A percentile compares a stretch with the other conserved stretches of the same genome.
These are phyloP conservation scores for Chlorella sorokiniana DNA, from an alignment of 139 green algal genomes.

Conservation along the genomic window DNA sequence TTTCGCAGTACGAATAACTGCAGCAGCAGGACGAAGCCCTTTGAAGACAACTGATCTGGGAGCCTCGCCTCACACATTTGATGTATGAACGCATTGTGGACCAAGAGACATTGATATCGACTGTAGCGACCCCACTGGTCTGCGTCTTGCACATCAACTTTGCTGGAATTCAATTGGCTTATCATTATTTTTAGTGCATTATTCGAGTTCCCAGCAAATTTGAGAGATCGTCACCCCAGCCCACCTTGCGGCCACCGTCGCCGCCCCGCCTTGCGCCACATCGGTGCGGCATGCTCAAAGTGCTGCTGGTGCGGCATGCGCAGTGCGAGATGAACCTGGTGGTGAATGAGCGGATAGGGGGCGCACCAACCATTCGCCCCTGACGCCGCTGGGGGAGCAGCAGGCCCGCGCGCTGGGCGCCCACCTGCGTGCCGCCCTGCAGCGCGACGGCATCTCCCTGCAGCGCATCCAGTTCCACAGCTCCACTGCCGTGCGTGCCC, in stretches of 20 bases:
- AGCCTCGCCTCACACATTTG: too few species aligned
- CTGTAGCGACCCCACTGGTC: too few species aligned
- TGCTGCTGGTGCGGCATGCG: constrained; percentile 37
- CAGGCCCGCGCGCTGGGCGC: constrained; percentile 30
- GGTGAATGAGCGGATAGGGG: constrained; percentile 33
- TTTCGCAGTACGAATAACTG: too few species aligned
- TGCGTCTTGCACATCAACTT: too few species aligned
- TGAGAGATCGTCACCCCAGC: too few species aligned
- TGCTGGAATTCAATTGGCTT: too few species aligned
- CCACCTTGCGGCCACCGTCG: neutral
- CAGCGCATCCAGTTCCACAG: constrained; percentile 20
- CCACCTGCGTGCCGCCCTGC: neutral
- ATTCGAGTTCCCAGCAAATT: too few species aligned
- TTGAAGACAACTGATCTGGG: too few species aligned
- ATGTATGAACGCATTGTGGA: too few species aligned
- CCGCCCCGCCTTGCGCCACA: neutral
- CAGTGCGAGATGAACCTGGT: constrained; percentile 44
- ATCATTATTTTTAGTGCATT: too few species aligned
- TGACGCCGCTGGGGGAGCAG: constrained; percentile 30
- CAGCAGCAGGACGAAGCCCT: too few species aligned
- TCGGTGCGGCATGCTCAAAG: neutral
- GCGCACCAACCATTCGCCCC: constrained; percentile 28
- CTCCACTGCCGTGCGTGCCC: constrained; percentile 40
- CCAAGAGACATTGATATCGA: too few species aligned
- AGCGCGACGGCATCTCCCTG: neutral